phyloP scores from a whole-genome alignment of 176 grass and related monocot species.

The Tillandsia leiboldiana region DNA sequence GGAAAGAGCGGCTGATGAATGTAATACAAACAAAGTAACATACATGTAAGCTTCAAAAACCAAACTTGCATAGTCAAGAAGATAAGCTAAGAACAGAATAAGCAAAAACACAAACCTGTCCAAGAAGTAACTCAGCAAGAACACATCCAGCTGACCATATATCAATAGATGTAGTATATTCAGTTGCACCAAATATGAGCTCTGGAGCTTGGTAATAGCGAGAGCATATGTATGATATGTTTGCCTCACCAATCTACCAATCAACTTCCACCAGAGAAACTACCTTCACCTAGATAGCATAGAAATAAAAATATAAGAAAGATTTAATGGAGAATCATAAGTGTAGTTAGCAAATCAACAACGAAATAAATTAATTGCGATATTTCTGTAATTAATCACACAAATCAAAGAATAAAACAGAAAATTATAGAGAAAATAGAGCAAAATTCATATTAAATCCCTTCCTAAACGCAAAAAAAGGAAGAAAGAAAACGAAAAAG shows the following conservation, averaged over 20 bases:
- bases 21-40: conserved; percentile 17
- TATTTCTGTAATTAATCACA: too few relatives aligned
- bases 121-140: conserved; percentile 59
- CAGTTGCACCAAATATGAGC: conserved; percentile 57
- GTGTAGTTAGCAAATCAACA: too few relatives aligned
- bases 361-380: too few relatives aligned
- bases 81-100: neutral
- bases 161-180: conserved; percentile 58
- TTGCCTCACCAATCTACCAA: conserved; percentile 27
- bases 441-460: too few relatives aligned
- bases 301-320: too few relatives aligned
- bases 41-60: conserved; percentile 20
- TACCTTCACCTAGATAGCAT: too few relatives aligned
- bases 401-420: too few relatives aligned
- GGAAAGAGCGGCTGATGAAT: conserved; percentile 65
- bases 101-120: conserved; percentile 43
- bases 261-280: too few relatives aligned
- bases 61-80: neutral
- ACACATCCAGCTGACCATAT: conserved; percentile 73
- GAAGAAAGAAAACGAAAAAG: too few relatives aligned
- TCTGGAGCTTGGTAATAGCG: conserved; percentile 66
- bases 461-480: too few relatives aligned
- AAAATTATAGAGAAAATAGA: too few relatives aligned
- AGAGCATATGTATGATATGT: conserved; percentile 65
- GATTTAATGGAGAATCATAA: too few relatives aligned